phyloP scores from a whole-genome alignment of 106 monocot genomes.

The Agapanthus africanus region DNA sequence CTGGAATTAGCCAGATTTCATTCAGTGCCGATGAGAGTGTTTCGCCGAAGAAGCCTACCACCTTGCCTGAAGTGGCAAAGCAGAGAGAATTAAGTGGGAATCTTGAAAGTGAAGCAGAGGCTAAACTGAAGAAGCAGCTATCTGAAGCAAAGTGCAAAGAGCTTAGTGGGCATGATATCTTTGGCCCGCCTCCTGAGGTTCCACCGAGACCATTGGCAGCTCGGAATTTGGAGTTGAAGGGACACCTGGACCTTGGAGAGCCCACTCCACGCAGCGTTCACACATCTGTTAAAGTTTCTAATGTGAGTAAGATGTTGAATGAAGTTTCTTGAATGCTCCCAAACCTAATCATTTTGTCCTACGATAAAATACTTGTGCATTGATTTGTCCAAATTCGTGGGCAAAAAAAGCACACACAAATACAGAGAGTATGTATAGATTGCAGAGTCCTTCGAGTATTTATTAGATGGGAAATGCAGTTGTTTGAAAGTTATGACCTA shows the following conservation, averaged over 20 bases:
- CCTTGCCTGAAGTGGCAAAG: conserved; percentile 64
- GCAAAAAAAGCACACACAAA: too few species aligned
- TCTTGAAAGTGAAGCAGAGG: conserved; percentile 44
- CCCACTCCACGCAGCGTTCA: conserved; percentile 37
- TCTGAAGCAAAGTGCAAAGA: conserved; percentile 59
- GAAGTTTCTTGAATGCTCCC: too few species aligned
- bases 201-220: conserved; percentile 44
- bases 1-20: conserved; percentile 63
- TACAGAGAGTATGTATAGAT: too few species aligned
- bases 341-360: too few species aligned
- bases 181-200: conserved; percentile 65
- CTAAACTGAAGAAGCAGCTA: conserved; percentile 41
- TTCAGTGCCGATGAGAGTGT: conserved; percentile 64
- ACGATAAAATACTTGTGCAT: too few species aligned
- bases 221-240: conserved; percentile 42
- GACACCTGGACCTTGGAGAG: conserved; percentile 41
- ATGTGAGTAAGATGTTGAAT: conserved; percentile 39
- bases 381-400: too few species aligned
- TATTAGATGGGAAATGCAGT: too few species aligned
- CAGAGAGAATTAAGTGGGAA: conserved; percentile 76
- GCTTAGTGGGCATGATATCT: conserved; percentile 73
- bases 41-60: conserved; percentile 61
- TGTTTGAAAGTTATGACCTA: too few species aligned
- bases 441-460: too few species aligned
- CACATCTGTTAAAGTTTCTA: conserved; percentile 59